phyloP scores from a whole-genome alignment of 345 rosid genomes.

The Murraya paniculata region DNA sequence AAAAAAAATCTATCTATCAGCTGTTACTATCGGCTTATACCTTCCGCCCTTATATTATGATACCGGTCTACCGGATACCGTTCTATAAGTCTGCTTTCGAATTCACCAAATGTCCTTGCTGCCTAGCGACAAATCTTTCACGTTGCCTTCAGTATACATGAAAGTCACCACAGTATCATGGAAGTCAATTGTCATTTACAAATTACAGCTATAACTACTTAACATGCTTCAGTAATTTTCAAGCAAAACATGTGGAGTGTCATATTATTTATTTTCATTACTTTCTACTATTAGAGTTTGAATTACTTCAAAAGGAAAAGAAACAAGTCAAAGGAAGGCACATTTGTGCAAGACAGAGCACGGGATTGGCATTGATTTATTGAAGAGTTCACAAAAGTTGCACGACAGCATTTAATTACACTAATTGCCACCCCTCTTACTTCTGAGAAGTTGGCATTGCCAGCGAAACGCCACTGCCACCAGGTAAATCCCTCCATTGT shows the following conservation, averaged over 20 bases:
- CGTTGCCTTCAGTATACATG: not conserved
- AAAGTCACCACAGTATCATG: not conserved
- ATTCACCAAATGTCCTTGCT: not conserved
- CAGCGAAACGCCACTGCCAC: constrained; percentile 65
- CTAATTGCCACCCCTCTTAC: constrained; percentile 20
- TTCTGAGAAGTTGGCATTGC: constrained; percentile 98
- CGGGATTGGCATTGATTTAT: not conserved
- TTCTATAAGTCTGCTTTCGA: not conserved
- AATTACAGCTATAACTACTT: not conserved
- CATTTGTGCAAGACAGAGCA: not conserved
- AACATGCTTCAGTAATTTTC: not conserved
- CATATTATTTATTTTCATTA: not conserved
- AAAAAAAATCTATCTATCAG: not conserved
- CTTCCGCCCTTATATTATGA: not conserved
- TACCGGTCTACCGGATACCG: not conserved
- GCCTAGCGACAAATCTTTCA: not conserved
- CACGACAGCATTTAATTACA: not conserved
- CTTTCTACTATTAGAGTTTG: not conserved
- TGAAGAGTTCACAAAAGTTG: not conserved
- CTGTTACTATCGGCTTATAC: not conserved
- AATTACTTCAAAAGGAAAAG: not conserved
- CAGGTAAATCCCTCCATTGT: constrained; percentile 92
- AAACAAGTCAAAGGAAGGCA: not conserved
- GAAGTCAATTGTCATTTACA: not conserved
- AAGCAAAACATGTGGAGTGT: not conserved